phyloP scores from a whole-genome alignment of 2,329 filamentous ascomycete species.

The Podosphaera fusca region DNA sequence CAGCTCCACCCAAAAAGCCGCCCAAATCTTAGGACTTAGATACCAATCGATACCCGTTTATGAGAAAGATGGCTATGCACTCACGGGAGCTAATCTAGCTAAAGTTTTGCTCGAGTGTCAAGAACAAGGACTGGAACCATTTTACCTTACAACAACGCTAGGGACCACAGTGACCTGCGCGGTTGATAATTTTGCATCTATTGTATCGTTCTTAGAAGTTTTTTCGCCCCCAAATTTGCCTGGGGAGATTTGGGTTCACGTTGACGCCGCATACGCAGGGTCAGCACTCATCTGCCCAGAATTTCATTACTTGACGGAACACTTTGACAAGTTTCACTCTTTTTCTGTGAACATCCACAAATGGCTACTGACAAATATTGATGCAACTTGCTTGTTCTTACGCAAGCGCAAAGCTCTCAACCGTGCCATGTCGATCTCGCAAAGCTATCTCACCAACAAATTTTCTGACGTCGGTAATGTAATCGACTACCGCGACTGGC shows the following conservation, averaged over 20 bases:
- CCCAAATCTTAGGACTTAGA: constrained; percentile 65
- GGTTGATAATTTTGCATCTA: constrained; percentile 46
- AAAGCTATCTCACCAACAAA: constrained; percentile 60
- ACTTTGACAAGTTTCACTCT: constrained; percentile 50
- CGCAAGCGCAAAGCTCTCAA: constrained; percentile 55
- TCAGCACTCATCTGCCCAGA: constrained; percentile 64
- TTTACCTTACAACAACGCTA: constrained; percentile 63
- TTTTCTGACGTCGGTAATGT: constrained; percentile 65
- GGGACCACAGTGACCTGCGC: constrained; percentile 80
- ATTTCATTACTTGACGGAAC: constrained; percentile 42
- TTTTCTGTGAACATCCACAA: constrained; percentile 97
- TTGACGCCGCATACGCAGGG: constrained; percentile 84
- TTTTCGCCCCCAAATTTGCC: constrained; percentile 18
- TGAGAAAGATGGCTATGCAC: constrained; percentile 39
- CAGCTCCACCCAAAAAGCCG: constrained; percentile 68
- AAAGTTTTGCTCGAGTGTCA: constrained; percentile 40
- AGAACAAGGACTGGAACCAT: constrained; percentile 52
- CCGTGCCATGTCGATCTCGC: constrained; percentile 53
- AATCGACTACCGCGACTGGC: constrained; percentile 92
- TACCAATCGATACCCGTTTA: constrained; percentile 45
- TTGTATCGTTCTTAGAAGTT: constrained; percentile 15
- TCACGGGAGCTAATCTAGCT: constrained; percentile 42
- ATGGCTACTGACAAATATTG: constrained; percentile 88
- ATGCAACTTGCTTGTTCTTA: constrained; percentile 61
- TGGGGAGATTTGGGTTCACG: constrained; percentile 62